These are phyloP conservation scores for Penicillium malachiteum DNA, from an alignment of 495 filamentous ascomycete species.

Conservation along the genomic window DNA sequence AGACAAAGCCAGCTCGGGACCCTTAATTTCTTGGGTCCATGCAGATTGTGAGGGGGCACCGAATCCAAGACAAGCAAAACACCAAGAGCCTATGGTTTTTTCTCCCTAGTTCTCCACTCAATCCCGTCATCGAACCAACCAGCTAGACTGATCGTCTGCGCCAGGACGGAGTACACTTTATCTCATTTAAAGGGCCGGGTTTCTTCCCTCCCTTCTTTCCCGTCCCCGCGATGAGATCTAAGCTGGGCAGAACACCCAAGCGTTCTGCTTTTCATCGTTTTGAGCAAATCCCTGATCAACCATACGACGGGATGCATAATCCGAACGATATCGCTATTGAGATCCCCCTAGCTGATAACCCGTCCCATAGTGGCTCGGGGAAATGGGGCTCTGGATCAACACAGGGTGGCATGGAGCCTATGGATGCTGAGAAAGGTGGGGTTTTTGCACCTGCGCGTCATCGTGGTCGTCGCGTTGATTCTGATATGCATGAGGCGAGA, in stretches of 20 bases:
- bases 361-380: constrained; percentile 45
- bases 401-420: constrained; percentile 15
- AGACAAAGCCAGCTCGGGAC: neutral
- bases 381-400: constrained; percentile 34
- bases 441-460: constrained; percentile 36
- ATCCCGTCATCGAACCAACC: constrained; percentile 10
- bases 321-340: constrained; percentile 60
- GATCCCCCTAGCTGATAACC: constrained; percentile 51
- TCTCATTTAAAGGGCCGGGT: constrained; percentile 7
- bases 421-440: constrained; percentile 46
- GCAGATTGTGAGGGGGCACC: constrained; percentile 9
- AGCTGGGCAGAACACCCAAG: constrained; percentile 36
- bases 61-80: neutral
- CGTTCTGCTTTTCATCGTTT: constrained; percentile 46
- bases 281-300: constrained; percentile 43
- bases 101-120: constrained; percentile 6
- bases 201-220: constrained; percentile 1
- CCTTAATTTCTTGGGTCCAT: neutral
- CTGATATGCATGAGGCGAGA: constrained; percentile 45
- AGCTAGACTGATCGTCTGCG: constrained; percentile 3
- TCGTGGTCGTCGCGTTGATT: constrained; percentile 40
- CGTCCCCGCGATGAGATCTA: constrained; percentile 29
- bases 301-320: constrained; percentile 41
- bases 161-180: neutral
- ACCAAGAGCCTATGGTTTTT: constrained; percentile 7